Evolutionary conservation across 257 asterid species (phyloP).

Genomic region (Eustoma russellianum): DNA sequence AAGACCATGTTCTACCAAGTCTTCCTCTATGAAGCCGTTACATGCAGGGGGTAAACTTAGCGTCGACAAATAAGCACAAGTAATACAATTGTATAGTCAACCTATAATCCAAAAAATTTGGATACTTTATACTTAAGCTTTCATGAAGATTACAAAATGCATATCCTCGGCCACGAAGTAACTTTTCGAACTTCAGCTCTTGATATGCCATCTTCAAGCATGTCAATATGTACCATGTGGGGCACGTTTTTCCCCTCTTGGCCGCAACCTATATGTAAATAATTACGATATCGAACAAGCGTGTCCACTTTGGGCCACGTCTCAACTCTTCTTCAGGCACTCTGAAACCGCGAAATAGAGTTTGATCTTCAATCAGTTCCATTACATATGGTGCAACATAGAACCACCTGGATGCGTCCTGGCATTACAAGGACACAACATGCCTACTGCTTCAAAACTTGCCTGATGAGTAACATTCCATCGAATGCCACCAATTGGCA

Average conservation of each 20-base stretch:
- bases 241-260: background rate
- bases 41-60: too few relatives aligned
- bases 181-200: too few relatives aligned
- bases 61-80: background rate
- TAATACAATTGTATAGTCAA: background rate
- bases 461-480: background rate
- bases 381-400: too few relatives aligned
- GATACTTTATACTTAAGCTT: background rate
- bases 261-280: too few relatives aligned
- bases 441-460: background rate
- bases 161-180: background rate
- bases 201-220: background rate
- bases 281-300: too few relatives aligned
- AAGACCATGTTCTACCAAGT: too few relatives aligned
- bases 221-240: background rate
- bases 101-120: background rate
- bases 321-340: background rate
- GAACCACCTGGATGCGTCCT: background rate
- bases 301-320: too few relatives aligned
- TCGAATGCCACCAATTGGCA: too few relatives aligned
- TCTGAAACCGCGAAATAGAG: background rate
- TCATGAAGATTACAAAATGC: background rate
- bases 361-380: background rate
- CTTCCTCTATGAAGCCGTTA: too few relatives aligned
- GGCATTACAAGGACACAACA: background rate